phyloP scores from a whole-genome alignment of 371 early-diverging fungal genomes.

The Mortierella sp. region DNA sequence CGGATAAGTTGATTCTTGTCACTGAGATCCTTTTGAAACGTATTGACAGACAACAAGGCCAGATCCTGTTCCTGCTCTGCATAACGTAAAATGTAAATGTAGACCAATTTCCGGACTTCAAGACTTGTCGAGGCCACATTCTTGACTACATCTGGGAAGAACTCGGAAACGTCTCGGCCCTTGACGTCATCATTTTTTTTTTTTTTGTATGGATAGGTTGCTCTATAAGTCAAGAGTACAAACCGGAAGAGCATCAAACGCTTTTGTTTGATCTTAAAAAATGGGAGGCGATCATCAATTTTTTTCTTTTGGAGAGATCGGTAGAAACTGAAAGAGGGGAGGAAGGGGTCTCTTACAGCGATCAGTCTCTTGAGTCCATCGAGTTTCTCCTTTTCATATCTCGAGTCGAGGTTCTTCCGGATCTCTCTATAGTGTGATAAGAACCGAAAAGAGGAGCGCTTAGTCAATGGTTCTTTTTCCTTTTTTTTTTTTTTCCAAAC shows the following conservation, averaged over 20 bases:
- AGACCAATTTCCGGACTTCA: conserved; percentile 93
- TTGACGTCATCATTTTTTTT: conserved; percentile 93
- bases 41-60: conserved; percentile 93
- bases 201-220: conserved; percentile 43
- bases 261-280: not conserved
- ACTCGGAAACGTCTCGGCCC: conserved; percentile 92
- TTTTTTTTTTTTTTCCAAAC: not conserved
- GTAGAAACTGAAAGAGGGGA: too few relatives aligned
- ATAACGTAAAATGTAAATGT: conserved; percentile 93
- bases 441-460: not conserved
- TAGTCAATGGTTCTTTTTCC: not conserved
- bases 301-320: too few relatives aligned
- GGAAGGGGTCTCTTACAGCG: conserved; percentile 67
- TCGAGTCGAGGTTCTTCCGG: conserved; percentile 79
- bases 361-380: conserved; percentile 91
- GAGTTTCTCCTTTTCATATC: conserved; percentile 91
- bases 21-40: conserved; percentile 95
- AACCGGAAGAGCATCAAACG: not conserved
- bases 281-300: too few relatives aligned
- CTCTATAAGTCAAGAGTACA: not conserved
- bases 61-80: conserved; percentile 96
- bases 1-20: conserved; percentile 93
- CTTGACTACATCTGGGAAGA: conserved; percentile 96
- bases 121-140: conserved; percentile 92
- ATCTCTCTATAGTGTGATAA: conserved; percentile 62